Evolutionary conservation across 331 rosid genomes (phyloP).

Genomic region (Cucumis variabilis): DNA sequence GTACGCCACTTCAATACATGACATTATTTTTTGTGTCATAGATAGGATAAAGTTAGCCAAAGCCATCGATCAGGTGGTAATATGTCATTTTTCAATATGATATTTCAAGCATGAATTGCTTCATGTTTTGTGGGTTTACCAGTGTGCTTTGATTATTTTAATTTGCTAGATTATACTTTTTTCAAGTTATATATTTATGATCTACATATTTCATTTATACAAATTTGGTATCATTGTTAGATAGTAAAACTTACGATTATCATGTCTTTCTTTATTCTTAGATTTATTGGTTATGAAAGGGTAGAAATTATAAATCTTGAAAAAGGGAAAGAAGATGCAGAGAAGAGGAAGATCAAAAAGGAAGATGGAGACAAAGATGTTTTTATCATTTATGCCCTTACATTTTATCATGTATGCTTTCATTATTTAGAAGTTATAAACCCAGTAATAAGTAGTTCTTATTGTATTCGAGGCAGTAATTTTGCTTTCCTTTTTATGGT

Average conservation of each 20-base stretch:
- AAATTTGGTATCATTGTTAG: background rate
- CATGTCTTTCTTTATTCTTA: slow-evolving; percentile 31
- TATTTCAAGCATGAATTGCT: background rate
- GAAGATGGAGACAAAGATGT: slow-evolving; percentile 97
- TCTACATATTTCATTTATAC: background rate
- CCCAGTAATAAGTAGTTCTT: background rate
- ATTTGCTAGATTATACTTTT: background rate
- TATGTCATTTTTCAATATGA: background rate
- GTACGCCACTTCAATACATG: background rate
- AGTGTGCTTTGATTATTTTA: background rate
- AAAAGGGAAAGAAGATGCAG: slow-evolving; percentile 90
- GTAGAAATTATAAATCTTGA: slow-evolving; percentile 93
- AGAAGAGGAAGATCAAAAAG: slow-evolving; percentile 81
- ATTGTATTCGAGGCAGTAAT: background rate
- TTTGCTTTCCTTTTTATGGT: background rate
- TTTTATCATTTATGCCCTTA: background rate
- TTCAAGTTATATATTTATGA: background rate
- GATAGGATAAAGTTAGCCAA: background rate
- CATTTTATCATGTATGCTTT: background rate
- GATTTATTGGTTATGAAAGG: slow-evolving; percentile 89
- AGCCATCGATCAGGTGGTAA: background rate
- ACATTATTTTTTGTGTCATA: background rate
- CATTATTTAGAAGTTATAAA: too few species aligned
- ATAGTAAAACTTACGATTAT: slow-evolving; percentile 32
- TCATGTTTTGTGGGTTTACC: background rate